Conservation (phyloP, 805 yeast species). For the Priceomyces medius region DNA sequence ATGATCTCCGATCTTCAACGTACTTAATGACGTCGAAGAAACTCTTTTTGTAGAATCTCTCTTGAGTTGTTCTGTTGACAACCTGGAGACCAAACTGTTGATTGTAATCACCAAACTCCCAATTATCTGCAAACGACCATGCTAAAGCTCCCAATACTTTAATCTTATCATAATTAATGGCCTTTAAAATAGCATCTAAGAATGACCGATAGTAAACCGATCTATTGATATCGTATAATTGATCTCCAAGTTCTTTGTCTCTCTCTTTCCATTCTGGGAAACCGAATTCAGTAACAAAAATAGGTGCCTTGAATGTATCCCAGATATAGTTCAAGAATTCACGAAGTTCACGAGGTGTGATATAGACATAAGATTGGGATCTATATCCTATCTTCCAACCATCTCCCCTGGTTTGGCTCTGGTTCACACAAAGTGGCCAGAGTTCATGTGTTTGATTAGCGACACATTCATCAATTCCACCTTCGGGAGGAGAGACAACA, state of each 20-base stretch:
- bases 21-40: conserved; percentile 14
- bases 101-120: conserved; percentile 29
- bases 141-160: conserved; percentile 29
- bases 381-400: conserved; percentile 23
- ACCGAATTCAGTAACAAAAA: conserved; percentile 33
- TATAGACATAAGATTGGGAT: conserved; percentile 21
- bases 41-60: conserved; percentile 23
- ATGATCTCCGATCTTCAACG: conserved; percentile 13
- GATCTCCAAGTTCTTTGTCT: conserved; percentile 22
- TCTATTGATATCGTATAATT: conserved; percentile 25
- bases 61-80: conserved; percentile 26
- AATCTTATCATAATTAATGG: conserved; percentile 22
- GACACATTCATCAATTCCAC: conserved; percentile 23
- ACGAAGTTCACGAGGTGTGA: conserved; percentile 22
- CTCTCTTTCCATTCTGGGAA: conserved; percentile 31
- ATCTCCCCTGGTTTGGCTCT: conserved; percentile 10
- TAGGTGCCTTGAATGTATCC: conserved; percentile 23
- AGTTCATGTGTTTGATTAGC: conserved; percentile 15
- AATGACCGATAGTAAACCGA: conserved; percentile 28
- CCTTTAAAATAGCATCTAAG: conserved; percentile 23
- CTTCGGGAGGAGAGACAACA: conserved; percentile 17
- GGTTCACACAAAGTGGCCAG: conserved; percentile 27
- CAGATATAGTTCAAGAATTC: conserved; percentile 24
- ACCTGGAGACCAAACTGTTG: conserved; percentile 25
- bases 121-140: conserved; percentile 33